Base-by-base conservation (phyloP, 2,329 filamentous ascomycete genomes). In the Apiospora marii region DNA sequence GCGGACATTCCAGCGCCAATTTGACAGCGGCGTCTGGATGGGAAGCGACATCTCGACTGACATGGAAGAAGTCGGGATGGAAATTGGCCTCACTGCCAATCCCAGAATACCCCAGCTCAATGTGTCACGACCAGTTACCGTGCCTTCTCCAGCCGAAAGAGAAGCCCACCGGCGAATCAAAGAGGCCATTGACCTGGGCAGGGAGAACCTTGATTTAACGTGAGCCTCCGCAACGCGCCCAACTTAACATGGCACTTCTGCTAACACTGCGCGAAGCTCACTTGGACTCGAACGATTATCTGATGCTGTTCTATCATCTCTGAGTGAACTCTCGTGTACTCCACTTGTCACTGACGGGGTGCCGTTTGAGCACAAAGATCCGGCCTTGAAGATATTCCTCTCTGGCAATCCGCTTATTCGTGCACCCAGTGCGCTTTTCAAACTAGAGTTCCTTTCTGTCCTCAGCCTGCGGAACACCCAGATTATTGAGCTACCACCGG, bases 11-110 rank as follows among this genome's bases (percentile, higher is more conserved):
- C 83, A 85, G 76, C 86, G 90, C 70, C 89, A 92, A 75, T 83
- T 88, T 72, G 92, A 94, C 81, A 93, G 92, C 80, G 91, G 91
- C 69, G 88, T 94, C 3, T 94, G 88, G 82, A 87, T 94, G 83
- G 90, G 87, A 4, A 92, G 90, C 74, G 92, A 93, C 72, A 82
- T 79, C 75, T 82, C 80, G 41, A 84, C 82, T 48, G 84, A 87
- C 44, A 82, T 84, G 14, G 87, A 89, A 70, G 82, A 86, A 34
- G 84, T 85, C 41, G 71, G 79, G 34, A 72, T 81, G 68, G 83
- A 83, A 4, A 74, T 83, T 13, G 79, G 81, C 37, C 70, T 77
- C n/a, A 76, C 81, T 34, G 73, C 78, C 6, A 80, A 80, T 72
- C 75, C 83, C 46, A 83, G 79, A 71, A 76, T 87, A 22, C 83